A percentile compares a stretch with the other conserved stretches of the same genome.
phyloP scores from a whole-genome alignment of 2,329 filamentous ascomycete genomes.

The Zalaria obscura region DNA sequence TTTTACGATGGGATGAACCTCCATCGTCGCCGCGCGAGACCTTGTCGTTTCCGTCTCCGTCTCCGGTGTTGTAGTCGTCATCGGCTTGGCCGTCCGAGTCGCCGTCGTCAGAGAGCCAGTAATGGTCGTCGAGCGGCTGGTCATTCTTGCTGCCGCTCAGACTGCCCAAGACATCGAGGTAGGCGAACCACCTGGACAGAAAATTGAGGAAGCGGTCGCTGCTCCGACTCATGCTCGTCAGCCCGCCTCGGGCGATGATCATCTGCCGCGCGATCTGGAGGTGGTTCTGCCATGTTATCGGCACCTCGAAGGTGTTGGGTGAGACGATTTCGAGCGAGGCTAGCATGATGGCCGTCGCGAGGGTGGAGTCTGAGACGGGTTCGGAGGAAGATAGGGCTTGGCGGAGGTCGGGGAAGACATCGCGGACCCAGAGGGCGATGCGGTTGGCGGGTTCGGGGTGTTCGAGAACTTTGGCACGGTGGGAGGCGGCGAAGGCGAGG shows the following conservation, averaged over 20 bases:
- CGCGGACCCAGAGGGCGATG: constrained; percentile 67
- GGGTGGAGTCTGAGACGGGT: constrained; percentile 55
- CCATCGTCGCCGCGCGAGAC: too few species aligned
- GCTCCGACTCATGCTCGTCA: constrained; percentile 26
- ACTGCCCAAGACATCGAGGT: constrained; percentile 66
- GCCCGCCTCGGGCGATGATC: constrained; percentile 50
- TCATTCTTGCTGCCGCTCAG: constrained; percentile 42
- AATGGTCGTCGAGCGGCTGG: constrained; percentile 25
- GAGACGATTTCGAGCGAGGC: constrained; percentile 73
- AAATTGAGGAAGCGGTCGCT: constrained; percentile 50
- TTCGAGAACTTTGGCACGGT: constrained; percentile 59
- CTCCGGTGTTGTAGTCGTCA: too few species aligned
- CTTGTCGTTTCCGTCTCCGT: too few species aligned
- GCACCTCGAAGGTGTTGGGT: constrained; percentile 66
- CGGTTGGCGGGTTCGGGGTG: constrained; percentile 62
- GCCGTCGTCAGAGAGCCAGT: constrained; percentile 34
- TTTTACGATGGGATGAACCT: too few species aligned
- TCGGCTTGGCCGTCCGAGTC: constrained; percentile 41
- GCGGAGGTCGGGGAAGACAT: constrained; percentile 62
- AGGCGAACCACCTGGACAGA: constrained; percentile 69
- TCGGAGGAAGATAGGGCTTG: constrained; percentile 35
- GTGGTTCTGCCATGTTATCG: constrained; percentile 69
- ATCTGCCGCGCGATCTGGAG: constrained; percentile 62
- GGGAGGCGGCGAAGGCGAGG: constrained; percentile 72
- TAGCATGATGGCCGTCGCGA: constrained; percentile 76